Evolutionary conservation across 2,329 filamentous ascomycete species (phyloP).

Genomic region (Phaeosphaeria sp.): DNA sequence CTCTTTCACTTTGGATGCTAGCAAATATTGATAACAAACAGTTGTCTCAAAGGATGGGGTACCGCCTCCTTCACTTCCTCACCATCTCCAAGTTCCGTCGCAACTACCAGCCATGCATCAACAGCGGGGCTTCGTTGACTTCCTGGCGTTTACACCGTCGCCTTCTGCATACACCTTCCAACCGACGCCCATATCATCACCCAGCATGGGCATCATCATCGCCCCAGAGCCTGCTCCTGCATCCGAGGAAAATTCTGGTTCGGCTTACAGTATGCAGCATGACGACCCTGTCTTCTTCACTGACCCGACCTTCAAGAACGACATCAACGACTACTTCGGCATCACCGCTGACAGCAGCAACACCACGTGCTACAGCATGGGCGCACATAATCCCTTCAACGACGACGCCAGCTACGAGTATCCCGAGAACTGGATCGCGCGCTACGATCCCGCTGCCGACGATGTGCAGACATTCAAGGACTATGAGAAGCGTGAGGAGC

Average conservation of each 20-base stretch:
- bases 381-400: slow-evolving; percentile 67
- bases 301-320: slow-evolving; percentile 8
- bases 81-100: slow-evolving; percentile 6
- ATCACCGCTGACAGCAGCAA: slow-evolving; percentile 47
- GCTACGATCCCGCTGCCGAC: slow-evolving; percentile 16
- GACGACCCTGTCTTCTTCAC: slow-evolving; percentile 71
- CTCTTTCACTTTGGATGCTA: slow-evolving; percentile 66
- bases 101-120: slow-evolving; percentile 41
- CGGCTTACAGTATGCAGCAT: too few relatives aligned
- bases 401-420: slow-evolving; percentile 71
- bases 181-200: slow-evolving; percentile 29
- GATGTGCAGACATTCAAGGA: slow-evolving; percentile 16
- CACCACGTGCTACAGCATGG: slow-evolving; percentile 67
- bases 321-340: slow-evolving; percentile 14
- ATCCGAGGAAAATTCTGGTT: too few relatives aligned
- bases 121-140: not conserved
- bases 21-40: not conserved
- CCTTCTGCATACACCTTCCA: slow-evolving; percentile 52
- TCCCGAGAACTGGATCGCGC: not conserved
- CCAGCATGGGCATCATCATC: not conserved
- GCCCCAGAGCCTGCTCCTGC: too few relatives aligned
- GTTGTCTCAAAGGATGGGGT: not conserved
- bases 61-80: not conserved
- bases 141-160: too few relatives aligned
- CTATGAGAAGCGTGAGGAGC: not conserved